phyloP scores from a whole-genome alignment of 2,329 filamentous ascomycete species.

The Botrytis deweyae region DNA sequence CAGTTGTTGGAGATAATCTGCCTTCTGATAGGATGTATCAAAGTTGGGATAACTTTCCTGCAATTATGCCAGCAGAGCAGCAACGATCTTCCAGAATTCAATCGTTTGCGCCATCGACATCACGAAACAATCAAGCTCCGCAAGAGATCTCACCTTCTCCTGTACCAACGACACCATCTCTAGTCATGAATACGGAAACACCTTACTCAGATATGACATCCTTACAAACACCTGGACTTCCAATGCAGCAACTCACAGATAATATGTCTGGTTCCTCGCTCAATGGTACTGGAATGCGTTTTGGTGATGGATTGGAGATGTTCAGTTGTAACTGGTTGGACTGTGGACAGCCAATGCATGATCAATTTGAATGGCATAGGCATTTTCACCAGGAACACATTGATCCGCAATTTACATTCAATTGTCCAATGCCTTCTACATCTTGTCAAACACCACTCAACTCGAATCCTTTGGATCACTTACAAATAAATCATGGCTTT shows the following conservation, averaged over 20 bases:
- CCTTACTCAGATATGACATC: conserved; percentile 1
- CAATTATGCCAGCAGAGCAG: conserved; percentile 10
- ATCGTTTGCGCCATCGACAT: not conserved
- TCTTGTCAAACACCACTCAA: conserved; percentile 30
- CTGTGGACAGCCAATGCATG: conserved; percentile 31
- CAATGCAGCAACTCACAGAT: not conserved
- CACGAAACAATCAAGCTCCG: not conserved
- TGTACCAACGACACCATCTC: conserved; percentile 29
- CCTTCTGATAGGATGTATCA: conserved; percentile 15
- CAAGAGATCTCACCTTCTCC: conserved; percentile 18
- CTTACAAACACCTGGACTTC: not conserved
- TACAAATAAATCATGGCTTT: conserved; percentile 35
- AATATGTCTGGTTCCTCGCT: not conserved
- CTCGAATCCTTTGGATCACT: conserved; percentile 35
- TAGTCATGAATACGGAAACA: conserved; percentile 24
- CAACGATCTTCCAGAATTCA: not conserved
- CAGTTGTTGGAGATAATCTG: conserved; percentile 15
- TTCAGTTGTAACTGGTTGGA: conserved; percentile 35
- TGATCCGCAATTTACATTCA: conserved; percentile 36
- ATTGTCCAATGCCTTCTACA: conserved; percentile 34
- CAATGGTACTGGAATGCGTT: conserved; percentile 28
- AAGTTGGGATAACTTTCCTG: conserved; percentile 20
- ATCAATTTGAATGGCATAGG: conserved; percentile 30
- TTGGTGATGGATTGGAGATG: conserved; percentile 20
- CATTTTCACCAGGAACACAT: conserved; percentile 37